These are phyloP conservation scores for Aspergillus alliaceus DNA, from an alignment of 2,329 filamentous ascomycete species.

Conservation along the genomic window DNA sequence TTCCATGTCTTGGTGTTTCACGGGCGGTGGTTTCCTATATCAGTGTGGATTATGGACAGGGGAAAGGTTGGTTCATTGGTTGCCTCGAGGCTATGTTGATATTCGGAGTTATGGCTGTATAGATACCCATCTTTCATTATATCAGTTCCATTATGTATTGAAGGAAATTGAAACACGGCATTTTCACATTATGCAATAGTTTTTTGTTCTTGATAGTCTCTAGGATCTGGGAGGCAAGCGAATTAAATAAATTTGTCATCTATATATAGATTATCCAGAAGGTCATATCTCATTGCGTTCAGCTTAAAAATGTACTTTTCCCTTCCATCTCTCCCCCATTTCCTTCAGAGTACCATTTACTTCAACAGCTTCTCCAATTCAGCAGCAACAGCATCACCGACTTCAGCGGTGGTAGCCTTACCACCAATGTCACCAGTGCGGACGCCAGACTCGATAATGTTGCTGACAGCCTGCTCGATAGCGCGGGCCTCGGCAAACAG, in stretches of 20 bases:
- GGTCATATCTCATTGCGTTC: constrained; percentile 6
- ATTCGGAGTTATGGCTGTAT: constrained; percentile 9
- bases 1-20: neutral
- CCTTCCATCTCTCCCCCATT: neutral
- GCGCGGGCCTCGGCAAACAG: constrained; percentile 73
- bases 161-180: neutral
- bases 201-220: too few relatives aligned
- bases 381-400: constrained; percentile 77
- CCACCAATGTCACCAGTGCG: constrained; percentile 86
- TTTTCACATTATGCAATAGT: neutral
- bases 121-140: constrained; percentile 10
- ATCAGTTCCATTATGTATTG: neutral
- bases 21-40: neutral
- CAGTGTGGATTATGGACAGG: constrained; percentile 12
- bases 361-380: constrained; percentile 71
- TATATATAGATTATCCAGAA: constrained; percentile 3
- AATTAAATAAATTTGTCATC: neutral
- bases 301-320: neutral
- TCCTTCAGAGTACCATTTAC: too few relatives aligned
- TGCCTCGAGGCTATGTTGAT: neutral
- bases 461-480: constrained; percentile 78
- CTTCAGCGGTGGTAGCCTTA: constrained; percentile 67
- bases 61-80: too few relatives aligned
- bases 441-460: constrained; percentile 75
- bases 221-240: neutral